Base-by-base conservation (phyloP, 2,329 filamentous ascomycete genomes). In the Cercospora sp. region DNA sequence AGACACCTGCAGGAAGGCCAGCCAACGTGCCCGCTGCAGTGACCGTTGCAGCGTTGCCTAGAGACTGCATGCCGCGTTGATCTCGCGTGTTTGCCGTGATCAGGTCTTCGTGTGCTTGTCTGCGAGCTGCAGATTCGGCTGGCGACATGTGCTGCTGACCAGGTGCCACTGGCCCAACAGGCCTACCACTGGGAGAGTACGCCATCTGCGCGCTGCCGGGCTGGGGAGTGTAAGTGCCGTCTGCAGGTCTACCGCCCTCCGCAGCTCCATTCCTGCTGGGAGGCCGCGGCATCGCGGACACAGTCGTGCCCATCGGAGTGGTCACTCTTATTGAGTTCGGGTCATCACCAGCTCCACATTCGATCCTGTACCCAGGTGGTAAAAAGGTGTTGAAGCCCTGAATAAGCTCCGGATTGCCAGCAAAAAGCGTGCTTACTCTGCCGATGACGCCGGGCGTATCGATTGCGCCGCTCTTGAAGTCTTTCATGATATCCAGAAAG, bases 401-500 rank as follows among this genome's bases (percentile, higher is more conserved):
- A 60, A 99, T 98, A 42, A 78, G 72, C 63, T 78, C 95, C 2
- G 95, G 95, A 75, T 99, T 94, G 2, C 95, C 95, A 23, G 94
- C 94, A 78, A 99, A 99, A 1, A 99, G 87, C 63, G 93, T 93
- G 1, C 95, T 98, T 30, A 99, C 95, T 60, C 95, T 90, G 75
- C 97, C 96, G 73, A 99, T 99, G 2, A 99, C 95, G 1, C 95
- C 95, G 0, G 95, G 95, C 0, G 95, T 99, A 78, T 99, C 95
- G 75, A 99, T 99, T 3, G 94, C 93, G 82, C 97, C 94, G 75
- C 93, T 97, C 82, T 99, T 99, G 80, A 99, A 99, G 75, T 99
- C 95, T 78, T 99, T 99, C 95, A 99, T 99, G 60, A 99, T 99
- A 75, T 99, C 95, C 57, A 99, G 83, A 75, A 99, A 98, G 42